Evolutionary conservation across 768 basidiomycete species (phyloP), one percentile per base, ranked within the genome.

Genomic region (Kwoniella bestiolae): DNA sequence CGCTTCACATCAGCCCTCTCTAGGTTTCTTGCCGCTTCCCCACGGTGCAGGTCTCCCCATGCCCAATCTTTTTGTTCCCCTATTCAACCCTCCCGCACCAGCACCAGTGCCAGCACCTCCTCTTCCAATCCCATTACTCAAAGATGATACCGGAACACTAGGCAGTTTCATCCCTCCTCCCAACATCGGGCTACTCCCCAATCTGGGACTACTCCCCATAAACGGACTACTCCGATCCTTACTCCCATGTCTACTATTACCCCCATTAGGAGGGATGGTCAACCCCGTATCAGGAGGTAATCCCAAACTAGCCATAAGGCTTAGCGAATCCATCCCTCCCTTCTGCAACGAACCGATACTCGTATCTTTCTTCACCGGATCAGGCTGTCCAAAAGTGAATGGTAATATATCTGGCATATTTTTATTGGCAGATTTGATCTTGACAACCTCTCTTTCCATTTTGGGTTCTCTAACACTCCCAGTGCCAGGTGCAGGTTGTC

Each of bases 261-360:
- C 49, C 8, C 44, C 7, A 21, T 31, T 31, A 26, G 28, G 7
- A 51, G 16, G 8, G 12, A 41, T 41, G 18, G 38, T 41, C 38
- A 44, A 44, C 8, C 29, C 52, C 8, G 49, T 16, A 38, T 59
- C 70, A 55, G 56, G 56, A 2, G 76, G 76, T 44, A 80, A 55
- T 14, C 79, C 79, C 3, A 80, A 60, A n/a, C 53, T 71, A 56
- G 77, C 74, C 75, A 80, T 74, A 49, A 72, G 68, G 2, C 75
- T 66, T 29, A 80, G 47, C 46, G 60, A 65, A 18, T 66, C 63
- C 25, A 52, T 66, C 25, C 67, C 72, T 2, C 69, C 65, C 50
- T 65, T 72, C 12, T 66, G 65, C 34, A 76, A 79, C 3, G 65
- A 62, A 7, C 69, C 69, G 0, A 80, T 52, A 29, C 65, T 66